Base-by-base conservation (phyloP, 306 rosid species). In the Sicyos edulis region DNA sequence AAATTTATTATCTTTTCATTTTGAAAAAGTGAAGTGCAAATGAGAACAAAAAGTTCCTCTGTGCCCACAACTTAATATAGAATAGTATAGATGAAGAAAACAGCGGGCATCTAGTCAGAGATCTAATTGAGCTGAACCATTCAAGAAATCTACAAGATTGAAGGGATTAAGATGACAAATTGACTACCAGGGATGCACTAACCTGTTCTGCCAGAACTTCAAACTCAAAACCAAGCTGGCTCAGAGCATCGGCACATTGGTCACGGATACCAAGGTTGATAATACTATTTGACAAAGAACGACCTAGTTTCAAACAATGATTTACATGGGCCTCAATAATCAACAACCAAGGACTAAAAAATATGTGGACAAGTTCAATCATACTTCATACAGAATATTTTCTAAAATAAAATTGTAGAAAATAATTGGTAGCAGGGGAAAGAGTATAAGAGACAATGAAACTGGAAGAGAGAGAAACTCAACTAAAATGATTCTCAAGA, bases 191-290 rank as follows among this genome's bases (percentile, higher is more conserved):
- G 45, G 17, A 17, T 11, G 26, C 49, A 21, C 77, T 19, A 40
- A 88, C 90, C 88, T 88, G 93, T 79, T 88, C 93, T 1, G 91
- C 91, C 78, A 88, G 70, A 82, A 88, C 93, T 75, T 88, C 93
- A 73, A 77, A 86, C 80, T 88, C 93, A 79, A 88, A 88, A 22
- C 93, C 93, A 76, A 88, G 93, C 75, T 88, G 91, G 75, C 78
- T 84, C 74, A 88, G 80, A 79, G 93, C 93, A 76, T 88, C 91
- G 7, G 88, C 86, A 83, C 79, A 88, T 78, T 88, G 88, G 74
- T 88, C 91, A 60, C 83, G 82, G 66, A 88, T 84, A 34, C 93
- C 93, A 73, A 88, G 93, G 81, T 88, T 88, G 75, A 86, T 86
- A 56, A 88, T 82, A 82, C 90, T 88, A 82, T 88, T 88, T 65